Evolutionary conservation across 306 rosid genomes (phyloP), one percentile per base, ranked within the genome.

Genomic region (Potentilla sterilis): DNA sequence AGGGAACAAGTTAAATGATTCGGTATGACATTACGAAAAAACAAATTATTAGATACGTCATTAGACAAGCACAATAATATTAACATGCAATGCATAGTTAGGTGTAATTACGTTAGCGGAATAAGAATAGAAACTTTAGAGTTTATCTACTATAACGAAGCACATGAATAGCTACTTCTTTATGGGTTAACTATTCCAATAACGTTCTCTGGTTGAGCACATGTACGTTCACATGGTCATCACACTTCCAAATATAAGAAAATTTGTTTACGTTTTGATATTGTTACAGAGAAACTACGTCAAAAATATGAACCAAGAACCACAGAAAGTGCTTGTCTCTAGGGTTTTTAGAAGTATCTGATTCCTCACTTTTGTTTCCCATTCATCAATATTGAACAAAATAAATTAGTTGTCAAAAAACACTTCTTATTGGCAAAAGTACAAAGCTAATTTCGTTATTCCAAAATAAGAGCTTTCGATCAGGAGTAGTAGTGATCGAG

Each of bases 401-500:
- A 9, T 10, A 57, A 3, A 22, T 55, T 62, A 47, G 61, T 70
- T 8, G 7, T 70, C 40, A 42, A 47, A 4, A 34, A 9, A 48
- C 74, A 32, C 42, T 22, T 9, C 14, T 37, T 16, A 46, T n/a
- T 47, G 22, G 37, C 14, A 47, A 69, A 69, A 69, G 42, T 70
- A 70, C 35, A 54, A 57, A 57, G 22, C 35, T 57, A 4, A 57
- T 57, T 57, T 57, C 34, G 35, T 57, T 57, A 55, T 16, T 47
- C 4, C 35, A 67, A 32, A 21, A 22, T 10, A 67, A 42, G 54
- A 69, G 57, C 51, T 72, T 48, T 47, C n/a, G n/a, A n/a, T n/a
- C 66, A 70, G 51, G 55, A 72, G 51, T 38, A 34, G 22, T 40
- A 22, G 47, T 19, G 75, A 7, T 70, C 0, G 79, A 54, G 69